These are phyloP conservation scores for Metschnikowia bowlesiae DNA, from an alignment of 805 yeast genomes.

Conservation along the genomic window DNA sequence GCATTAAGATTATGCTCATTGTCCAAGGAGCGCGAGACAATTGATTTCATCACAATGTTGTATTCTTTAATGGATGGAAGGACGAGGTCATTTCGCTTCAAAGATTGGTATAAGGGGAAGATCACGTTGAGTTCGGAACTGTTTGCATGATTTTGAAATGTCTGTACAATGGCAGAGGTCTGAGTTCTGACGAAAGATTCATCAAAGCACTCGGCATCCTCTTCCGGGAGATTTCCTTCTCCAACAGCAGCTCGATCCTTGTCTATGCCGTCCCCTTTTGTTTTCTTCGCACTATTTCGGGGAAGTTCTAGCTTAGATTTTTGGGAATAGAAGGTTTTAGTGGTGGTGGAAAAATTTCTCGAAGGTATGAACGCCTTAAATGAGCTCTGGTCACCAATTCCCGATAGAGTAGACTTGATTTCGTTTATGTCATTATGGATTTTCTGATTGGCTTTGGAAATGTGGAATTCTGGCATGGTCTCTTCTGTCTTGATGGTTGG, in stretches of 20 bases:
- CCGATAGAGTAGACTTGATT: constrained; percentile 23
- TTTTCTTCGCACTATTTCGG: not conserved
- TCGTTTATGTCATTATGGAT: constrained; percentile 24
- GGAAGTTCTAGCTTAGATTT: not conserved
- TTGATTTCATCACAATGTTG: constrained; percentile 52
- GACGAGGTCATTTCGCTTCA: constrained; percentile 30
- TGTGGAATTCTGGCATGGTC: constrained; percentile 21
- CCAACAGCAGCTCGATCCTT: not conserved
- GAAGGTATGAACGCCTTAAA: constrained; percentile 7
- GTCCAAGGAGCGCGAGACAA: constrained; percentile 46
- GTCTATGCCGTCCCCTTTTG: not conserved
- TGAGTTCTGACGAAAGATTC: constrained; percentile 19
- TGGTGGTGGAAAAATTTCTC: constrained; percentile 8
- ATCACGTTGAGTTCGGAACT: constrained; percentile 29
- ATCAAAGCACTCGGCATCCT: constrained; percentile 15
- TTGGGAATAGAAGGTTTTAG: not conserved
- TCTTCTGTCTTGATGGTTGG: not conserved
- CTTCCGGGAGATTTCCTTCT: not conserved
- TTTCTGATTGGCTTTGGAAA: constrained; percentile 29
- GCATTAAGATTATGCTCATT: constrained; percentile 26
- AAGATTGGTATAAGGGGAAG: constrained; percentile 39
- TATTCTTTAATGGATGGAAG: constrained; percentile 53
- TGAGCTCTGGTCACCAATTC: constrained; percentile 10
- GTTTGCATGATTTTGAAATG: constrained; percentile 13
- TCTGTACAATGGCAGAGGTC: constrained; percentile 16